These are phyloP conservation scores for Kodamaea restingae DNA, from an alignment of 805 yeast genomes.

Conservation along the genomic window DNA sequence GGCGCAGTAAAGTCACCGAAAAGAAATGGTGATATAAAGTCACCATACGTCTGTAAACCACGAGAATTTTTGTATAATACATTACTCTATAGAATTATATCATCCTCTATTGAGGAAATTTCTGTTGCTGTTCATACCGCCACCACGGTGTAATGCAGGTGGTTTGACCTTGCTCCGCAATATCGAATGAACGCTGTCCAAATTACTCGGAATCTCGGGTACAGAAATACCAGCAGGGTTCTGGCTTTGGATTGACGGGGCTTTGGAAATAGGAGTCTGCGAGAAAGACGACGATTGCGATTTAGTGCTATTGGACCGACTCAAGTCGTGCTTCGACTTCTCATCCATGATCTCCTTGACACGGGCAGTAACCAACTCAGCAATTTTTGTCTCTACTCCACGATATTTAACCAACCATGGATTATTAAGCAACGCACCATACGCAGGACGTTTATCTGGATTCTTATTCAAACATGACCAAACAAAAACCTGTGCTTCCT, in stretches of 20 bases:
- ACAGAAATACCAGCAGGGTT: slow-evolving; percentile 5
- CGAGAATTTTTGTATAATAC: too few relatives aligned
- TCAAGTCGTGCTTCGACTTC: slow-evolving; percentile 25
- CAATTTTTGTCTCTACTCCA: slow-evolving; percentile 31
- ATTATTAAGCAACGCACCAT: slow-evolving; percentile 67
- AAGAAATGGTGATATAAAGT: too few relatives aligned
- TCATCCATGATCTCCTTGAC: slow-evolving; percentile 12
- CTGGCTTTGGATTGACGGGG: background rate
- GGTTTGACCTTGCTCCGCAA: slow-evolving; percentile 40
- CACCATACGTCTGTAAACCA: too few relatives aligned
- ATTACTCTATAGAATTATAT: background rate
- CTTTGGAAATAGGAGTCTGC: slow-evolving; percentile 1
- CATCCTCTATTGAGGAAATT: slow-evolving; percentile 9
- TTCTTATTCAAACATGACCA: slow-evolving; percentile 70
- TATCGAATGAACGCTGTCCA: slow-evolving; percentile 37
- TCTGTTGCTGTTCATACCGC: slow-evolving; percentile 20
- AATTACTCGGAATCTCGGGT: slow-evolving; percentile 10
- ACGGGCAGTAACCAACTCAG: slow-evolving; percentile 24
- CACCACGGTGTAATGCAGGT: slow-evolving; percentile 44
- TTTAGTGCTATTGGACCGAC: slow-evolving; percentile 18
- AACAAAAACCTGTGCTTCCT: slow-evolving; percentile 82
- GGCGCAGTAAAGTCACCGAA: too few relatives aligned
- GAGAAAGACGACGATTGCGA: background rate
- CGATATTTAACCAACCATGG: slow-evolving; percentile 72
- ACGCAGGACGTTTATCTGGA: slow-evolving; percentile 79